A percentile compares a stretch with the other conserved stretches of the same genome.
Evolutionary conservation across 768 basidiomycete genomes (phyloP).

Genomic region (Tephrocybe sp.): DNA sequence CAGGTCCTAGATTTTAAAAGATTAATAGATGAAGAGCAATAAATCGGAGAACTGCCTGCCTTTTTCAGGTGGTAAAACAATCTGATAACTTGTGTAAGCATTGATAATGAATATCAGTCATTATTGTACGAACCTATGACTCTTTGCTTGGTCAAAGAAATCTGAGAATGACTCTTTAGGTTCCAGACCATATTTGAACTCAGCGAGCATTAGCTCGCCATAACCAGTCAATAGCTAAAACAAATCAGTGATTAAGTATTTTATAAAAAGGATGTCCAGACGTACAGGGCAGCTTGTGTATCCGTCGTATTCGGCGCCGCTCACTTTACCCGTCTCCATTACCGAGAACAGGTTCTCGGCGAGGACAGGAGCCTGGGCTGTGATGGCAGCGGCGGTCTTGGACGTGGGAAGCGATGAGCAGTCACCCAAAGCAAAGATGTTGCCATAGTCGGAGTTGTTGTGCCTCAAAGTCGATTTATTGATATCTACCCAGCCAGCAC

Average conservation of each 20-base stretch:
- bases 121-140: conserved; percentile 56
- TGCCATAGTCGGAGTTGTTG: conserved; percentile 73
- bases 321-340: conserved; percentile 70
- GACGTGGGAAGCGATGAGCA: conserved; percentile 90
- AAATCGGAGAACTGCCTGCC: conserved; percentile 31
- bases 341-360: conserved; percentile 83
- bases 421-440: conserved; percentile 92
- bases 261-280: conserved; percentile 12
- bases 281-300: conserved; percentile 87
- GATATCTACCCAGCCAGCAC: conserved; percentile 88
- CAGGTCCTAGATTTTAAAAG: conserved; percentile 40
- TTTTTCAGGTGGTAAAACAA: conserved; percentile 89
- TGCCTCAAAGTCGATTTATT: conserved; percentile 81
- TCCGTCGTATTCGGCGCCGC: conserved; percentile 77
- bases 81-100: conserved; percentile 28
- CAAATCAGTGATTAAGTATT: conserved; percentile 7
- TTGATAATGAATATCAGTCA: not conserved
- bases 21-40: conserved; percentile 3
- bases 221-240: conserved; percentile 76
- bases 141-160: conserved; percentile 73
- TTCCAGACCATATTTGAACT: conserved; percentile 90
- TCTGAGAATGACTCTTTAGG: conserved; percentile 83
- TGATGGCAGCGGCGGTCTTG: conserved; percentile 95
- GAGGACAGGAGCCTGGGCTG: conserved; percentile 86
- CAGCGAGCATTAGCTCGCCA: conserved; percentile 81